A percentile compares a stretch with the other conserved stretches of the same genome.
These are phyloP conservation scores for Mycena kentingensis DNA, from an alignment of 768 basidiomycete species.

Conservation along the genomic window DNA sequence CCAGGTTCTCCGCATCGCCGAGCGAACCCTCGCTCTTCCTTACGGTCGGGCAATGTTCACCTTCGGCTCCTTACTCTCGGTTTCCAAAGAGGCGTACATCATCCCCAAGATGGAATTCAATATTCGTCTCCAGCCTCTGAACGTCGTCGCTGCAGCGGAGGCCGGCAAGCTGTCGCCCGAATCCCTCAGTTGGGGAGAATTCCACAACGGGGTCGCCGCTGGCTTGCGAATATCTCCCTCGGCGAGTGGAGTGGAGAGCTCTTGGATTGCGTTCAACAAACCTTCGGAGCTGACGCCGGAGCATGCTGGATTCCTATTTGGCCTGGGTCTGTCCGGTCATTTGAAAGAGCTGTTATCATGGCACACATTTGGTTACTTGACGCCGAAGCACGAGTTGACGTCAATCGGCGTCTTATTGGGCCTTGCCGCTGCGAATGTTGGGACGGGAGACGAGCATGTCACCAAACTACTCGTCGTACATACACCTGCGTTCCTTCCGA, in stretches of 20 bases:
- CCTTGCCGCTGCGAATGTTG: constrained; percentile 88
- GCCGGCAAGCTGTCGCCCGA: constrained; percentile 73
- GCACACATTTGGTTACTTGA: constrained; percentile 95
- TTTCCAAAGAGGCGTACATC: constrained; percentile 75
- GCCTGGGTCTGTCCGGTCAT: constrained; percentile 90
- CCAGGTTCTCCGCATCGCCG: constrained; percentile 77
- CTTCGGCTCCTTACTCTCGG: constrained; percentile 76
- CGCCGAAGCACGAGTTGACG: constrained; percentile 94
- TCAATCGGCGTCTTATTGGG: constrained; percentile 93
- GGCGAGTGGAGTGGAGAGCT: constrained; percentile 80
- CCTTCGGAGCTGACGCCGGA: constrained; percentile 87
- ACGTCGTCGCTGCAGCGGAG: constrained; percentile 64
- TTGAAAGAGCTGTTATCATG: constrained; percentile 87
- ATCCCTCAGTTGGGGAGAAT: constrained; percentile 88
- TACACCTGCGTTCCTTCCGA: constrained; percentile 88
- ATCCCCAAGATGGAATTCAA: constrained; percentile 81
- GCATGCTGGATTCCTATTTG: constrained; percentile 95
- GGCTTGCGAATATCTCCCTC: constrained; percentile 81
- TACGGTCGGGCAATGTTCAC: constrained; percentile 92
- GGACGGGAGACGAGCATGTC: constrained; percentile 82
- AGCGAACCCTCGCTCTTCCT: constrained; percentile 86
- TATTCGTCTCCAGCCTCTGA: constrained; percentile 73
- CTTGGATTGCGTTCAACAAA: constrained; percentile 96
- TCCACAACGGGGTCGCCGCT: constrained; percentile 95
- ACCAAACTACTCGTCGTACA: constrained; percentile 92